Evolutionary conservation across 208 protist species (phyloP).

Genomic region (Leishmania arabica): DNA sequence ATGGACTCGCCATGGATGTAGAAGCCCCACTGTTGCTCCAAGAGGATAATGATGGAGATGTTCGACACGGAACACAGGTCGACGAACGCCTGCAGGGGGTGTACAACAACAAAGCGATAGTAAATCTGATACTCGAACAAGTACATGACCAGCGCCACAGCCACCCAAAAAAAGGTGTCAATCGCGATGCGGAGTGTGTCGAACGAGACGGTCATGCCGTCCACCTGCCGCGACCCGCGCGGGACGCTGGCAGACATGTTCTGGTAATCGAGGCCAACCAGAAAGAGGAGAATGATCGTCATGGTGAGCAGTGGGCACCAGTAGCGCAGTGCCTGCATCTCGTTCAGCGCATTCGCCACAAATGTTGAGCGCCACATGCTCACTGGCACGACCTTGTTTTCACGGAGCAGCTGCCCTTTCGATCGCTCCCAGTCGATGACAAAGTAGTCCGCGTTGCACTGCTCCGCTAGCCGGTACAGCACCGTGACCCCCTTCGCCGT

Average conservation of each 20-base stretch:
- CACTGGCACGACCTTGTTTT: conserved; percentile 81
- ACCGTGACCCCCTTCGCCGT: conserved; percentile 63
- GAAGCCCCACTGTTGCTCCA: conserved; percentile 83
- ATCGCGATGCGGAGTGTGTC: conserved; percentile 71
- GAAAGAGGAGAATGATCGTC: conserved; percentile 72
- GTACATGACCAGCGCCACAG: conserved; percentile 65
- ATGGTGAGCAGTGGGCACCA: conserved; percentile 78
- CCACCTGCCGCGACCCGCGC: conserved; percentile 26
- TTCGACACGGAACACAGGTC: conserved; percentile 93
- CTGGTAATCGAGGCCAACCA: conserved; percentile 56
- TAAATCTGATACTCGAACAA: conserved; percentile 80
- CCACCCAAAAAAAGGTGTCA: conserved; percentile 78
- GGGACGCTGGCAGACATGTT: conserved; percentile 54
- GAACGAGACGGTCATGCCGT: conserved; percentile 35
- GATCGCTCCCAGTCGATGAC: conserved; percentile 91
- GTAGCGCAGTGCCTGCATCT: conserved; percentile 75
- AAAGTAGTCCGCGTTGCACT: conserved; percentile 90
- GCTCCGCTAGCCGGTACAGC: conserved; percentile 72
- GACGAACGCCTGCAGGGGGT: conserved; percentile 87
- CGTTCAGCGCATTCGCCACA: conserved; percentile 82
- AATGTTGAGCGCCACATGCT: conserved; percentile 91
- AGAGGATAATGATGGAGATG: conserved; percentile 86
- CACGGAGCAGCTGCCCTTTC: conserved; percentile 84
- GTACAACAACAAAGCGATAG: conserved; percentile 83
- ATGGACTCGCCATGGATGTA: conserved; percentile 94